phyloP scores from a whole-genome alignment of 1,139 yeast genomes.

The Lipomyces yarrowii region DNA sequence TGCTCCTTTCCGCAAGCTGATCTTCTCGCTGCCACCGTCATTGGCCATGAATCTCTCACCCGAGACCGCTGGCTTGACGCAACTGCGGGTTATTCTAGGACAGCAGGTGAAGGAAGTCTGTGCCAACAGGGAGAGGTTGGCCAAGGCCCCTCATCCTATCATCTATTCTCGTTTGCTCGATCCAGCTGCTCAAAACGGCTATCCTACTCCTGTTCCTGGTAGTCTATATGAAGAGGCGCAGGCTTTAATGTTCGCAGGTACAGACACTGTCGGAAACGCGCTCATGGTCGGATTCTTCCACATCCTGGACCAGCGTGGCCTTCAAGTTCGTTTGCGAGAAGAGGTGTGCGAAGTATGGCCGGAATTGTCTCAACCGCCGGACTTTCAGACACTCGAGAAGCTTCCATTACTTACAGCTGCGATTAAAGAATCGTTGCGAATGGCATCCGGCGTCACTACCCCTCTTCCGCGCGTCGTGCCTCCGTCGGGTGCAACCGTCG shows the following conservation, averaged over 20 bases:
- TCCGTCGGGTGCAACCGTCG: not conserved
- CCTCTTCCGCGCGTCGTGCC: slow-evolving; percentile 1
- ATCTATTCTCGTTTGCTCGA: not conserved
- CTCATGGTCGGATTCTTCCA: not conserved
- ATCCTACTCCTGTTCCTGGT: not conserved
- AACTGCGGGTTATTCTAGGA: not conserved
- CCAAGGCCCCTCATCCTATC: not conserved
- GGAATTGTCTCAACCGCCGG: not conserved
- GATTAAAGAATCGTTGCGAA: not conserved
- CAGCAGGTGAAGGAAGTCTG: not conserved
- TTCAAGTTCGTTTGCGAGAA: not conserved
- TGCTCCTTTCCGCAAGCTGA: not conserved
- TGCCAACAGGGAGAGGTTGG: not conserved
- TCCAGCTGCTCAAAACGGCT: not conserved
- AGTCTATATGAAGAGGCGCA: not conserved
- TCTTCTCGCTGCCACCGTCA: not conserved
- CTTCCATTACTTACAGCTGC: slow-evolving; percentile 1
- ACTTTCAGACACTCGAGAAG: not conserved
- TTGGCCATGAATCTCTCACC: not conserved
- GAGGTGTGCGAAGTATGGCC: not conserved
- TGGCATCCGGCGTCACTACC: not conserved
- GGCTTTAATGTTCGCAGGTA: not conserved
- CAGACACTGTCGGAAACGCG: not conserved
- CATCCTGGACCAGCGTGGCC: not conserved
- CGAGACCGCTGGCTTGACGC: not conserved